Evolutionary conservation across 768 basidiomycete genomes (phyloP), one percentile per base, ranked within the genome.

Genomic region (Psilocybe subaeruginosa): DNA sequence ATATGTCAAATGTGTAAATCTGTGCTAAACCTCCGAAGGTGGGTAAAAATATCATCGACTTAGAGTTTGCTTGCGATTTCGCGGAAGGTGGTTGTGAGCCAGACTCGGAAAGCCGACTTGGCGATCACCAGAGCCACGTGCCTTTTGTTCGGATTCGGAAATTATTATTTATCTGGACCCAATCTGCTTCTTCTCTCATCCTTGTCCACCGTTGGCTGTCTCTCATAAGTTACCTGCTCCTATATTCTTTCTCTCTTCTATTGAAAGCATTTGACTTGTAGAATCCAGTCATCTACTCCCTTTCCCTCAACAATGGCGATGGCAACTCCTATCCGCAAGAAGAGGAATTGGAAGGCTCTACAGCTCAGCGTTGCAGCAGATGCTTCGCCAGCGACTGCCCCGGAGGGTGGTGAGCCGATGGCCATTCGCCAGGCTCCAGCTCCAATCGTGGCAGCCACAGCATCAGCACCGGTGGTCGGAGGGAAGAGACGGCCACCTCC

Each of bases 331-430:
- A 85, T 93, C 63, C 90, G 93, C 76, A 93, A 93, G 83, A 95
- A 95, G 74, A 88, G 93, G 64, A 95, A 95, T 73, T 94, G 93
- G 84, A 95, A 93, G 76, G 87, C 84, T 41, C 84, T 95, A 8
- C 86, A 89, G 77, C 87, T 95, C 71, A 81, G 85, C 66, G 86
- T 89, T 59, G 63, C 81, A 48, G 74, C 77, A 54, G 66, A 48
- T 11, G n/a, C 67, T 6, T 63, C 70, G 23, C 59, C 68, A 53
- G 59, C 65, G 33, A 57, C 68, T 19, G 62, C 69, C 29, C 66
- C 68, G 71, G 45, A 70, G 66, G 73, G 73, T 33, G 66, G 75
- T 56, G 76, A 78, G 58, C 79, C 80, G 45, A 74, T 83, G 52
- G 76, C 85, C 16, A 78, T 78, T 14, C 79, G 85, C 54, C 77